A percentile compares a stretch with the other conserved stretches of the same genome.
Evolutionary conservation across 805 yeast species (phyloP).

Genomic region (Lipomyces anomalus): DNA sequence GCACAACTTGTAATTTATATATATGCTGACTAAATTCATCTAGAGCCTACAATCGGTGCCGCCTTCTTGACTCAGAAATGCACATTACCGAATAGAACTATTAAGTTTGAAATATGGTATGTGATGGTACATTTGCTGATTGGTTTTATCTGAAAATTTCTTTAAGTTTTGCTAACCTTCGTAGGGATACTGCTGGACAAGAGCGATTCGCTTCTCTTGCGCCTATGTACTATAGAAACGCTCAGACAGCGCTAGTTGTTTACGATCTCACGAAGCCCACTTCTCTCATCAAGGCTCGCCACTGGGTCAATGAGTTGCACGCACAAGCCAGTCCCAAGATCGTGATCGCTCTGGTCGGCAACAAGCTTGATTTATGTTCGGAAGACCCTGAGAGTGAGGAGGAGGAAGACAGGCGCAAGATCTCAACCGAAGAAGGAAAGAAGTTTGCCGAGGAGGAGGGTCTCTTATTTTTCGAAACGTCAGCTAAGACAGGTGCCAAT

Average conservation of each 20-base stretch:
- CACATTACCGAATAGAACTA: constrained; percentile 74
- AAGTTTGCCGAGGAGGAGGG: constrained; percentile 87
- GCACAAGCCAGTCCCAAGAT: constrained; percentile 93
- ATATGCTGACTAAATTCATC: no score
- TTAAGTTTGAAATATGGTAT: constrained; percentile 83
- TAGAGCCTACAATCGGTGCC: constrained; percentile 97
- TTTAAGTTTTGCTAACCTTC: not conserved
- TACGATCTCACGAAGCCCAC: constrained; percentile 94
- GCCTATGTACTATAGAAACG: constrained; percentile 95
- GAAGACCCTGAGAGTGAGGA: constrained; percentile 35
- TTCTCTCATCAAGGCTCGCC: constrained; percentile 90
- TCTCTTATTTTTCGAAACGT: constrained; percentile 83
- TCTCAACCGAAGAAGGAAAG: constrained; percentile 79
- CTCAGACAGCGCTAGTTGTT: constrained; percentile 94
- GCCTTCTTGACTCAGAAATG: constrained; percentile 94
- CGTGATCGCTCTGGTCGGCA: constrained; percentile 89
- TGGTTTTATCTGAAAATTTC: not conserved
- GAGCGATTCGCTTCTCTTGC: constrained; percentile 94
- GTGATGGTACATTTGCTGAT: constrained; percentile 10
- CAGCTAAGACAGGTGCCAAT: constrained; percentile 84
- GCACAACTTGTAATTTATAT: no score
- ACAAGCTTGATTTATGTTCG: constrained; percentile 65
- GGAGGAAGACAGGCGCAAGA: constrained; percentile 49
- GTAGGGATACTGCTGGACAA: constrained; percentile 91
- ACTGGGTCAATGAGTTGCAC: constrained; percentile 94